Evolutionary conservation across 179 eudicot genomes (phyloP), one percentile per base, ranked within the genome.

Genomic region (Beta lomatogona): DNA sequence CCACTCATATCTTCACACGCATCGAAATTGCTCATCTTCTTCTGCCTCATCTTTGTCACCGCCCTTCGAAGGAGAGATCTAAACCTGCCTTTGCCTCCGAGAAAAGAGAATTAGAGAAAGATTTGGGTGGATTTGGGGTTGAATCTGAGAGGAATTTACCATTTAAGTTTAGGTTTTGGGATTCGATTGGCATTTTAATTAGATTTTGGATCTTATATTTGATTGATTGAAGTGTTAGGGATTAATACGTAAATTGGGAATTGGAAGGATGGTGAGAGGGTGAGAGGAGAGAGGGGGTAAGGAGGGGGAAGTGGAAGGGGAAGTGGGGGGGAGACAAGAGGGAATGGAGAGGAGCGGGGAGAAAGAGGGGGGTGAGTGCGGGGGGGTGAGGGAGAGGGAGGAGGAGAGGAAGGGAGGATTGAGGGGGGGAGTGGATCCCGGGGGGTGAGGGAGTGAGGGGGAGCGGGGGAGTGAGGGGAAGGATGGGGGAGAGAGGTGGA

Each of bases 1-100:
- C 99, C 99, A 71, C 95, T 95, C 99, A 95, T 95, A 80, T 95
- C 99, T 31, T 98, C 65, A 77, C 99, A 95, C 25, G 98, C 98
- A 71, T 95, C 99, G 79, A 95, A 95, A 58, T 94, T 95, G 83
- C 91, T 95, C 44, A 98, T 95, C 90, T 95, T 95, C 86, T 93
- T 93, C 84, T 92, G 99, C 10, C 99, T 97, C 18, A 97, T 97
- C 81, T 94, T 94, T 6, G 94, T 94, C 69, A 93, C 98, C n/a
- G 99, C 97, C 6, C 98, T 97, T 0, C 98, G 89, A 45, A 93
- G 92, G 66, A 95, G 90, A 2, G 98, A 95, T 0, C 99, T 97
- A 77, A 95, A 95, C 59, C 98, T 98, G 2, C 99, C 99, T 81
- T 95, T 95, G 18, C 98, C 98, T 0, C 98, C 98, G 52, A 89